Percentiles rank a stretch among this genome's conserved stretches.
Evolutionary conservation across 306 rosid species (phyloP).

Genomic region (Trifolium repens): DNA sequence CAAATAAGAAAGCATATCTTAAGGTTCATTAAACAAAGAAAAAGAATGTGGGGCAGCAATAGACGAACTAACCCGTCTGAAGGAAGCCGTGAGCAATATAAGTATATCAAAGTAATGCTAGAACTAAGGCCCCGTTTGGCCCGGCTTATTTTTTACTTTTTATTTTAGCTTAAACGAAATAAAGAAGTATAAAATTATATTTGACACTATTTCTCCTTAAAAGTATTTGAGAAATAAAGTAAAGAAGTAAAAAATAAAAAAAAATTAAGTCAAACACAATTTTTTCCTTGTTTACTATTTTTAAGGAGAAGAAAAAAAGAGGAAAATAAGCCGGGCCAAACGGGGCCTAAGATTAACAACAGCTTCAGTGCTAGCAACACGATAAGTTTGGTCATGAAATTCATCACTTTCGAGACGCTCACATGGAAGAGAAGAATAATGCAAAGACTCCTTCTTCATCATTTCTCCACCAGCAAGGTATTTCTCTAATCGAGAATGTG

Average conservation of each 20-base stretch:
- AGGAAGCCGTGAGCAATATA: constrained; percentile 91
- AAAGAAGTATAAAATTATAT: too few relatives aligned
- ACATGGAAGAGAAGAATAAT: constrained; percentile 67
- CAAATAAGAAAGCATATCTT: not conserved
- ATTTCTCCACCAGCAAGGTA: constrained; percentile 69
- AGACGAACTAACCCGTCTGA: constrained; percentile 76
- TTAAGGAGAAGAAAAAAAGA: too few relatives aligned
- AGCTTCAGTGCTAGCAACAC: constrained; percentile 78
- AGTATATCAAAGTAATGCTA: constrained; percentile 64
- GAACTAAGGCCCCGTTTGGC: too few relatives aligned
- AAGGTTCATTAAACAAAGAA: constrained; percentile 22
- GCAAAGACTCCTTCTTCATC: constrained; percentile 73
- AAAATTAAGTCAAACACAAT: too few relatives aligned
- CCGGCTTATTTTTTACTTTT: too few relatives aligned
- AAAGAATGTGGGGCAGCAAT: constrained; percentile 11
- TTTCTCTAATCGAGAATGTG: constrained; percentile 63
- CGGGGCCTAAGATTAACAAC: constrained; percentile 62
- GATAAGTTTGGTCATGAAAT: constrained; percentile 50
- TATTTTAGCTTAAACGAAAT: too few relatives aligned
- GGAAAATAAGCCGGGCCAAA: too few relatives aligned
- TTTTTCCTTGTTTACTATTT: too few relatives aligned
- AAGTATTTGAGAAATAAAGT: too few relatives aligned
- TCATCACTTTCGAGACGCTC: constrained; percentile 51
- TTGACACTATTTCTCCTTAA: too few relatives aligned
- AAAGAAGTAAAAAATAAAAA: too few relatives aligned